These are phyloP conservation scores for Acacia concinna DNA, from an alignment of 331 rosid species.

Conservation along the genomic window DNA sequence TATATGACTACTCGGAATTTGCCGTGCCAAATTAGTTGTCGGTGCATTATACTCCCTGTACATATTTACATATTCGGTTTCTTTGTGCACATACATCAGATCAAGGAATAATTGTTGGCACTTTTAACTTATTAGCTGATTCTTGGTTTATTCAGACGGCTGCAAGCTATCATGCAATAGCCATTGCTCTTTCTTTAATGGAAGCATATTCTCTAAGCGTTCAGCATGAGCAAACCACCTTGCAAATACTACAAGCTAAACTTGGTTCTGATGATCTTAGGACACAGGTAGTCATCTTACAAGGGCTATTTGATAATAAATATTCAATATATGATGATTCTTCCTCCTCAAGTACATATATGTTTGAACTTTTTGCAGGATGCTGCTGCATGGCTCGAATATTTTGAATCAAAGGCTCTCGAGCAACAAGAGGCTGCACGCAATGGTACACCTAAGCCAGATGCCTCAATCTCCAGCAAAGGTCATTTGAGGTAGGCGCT, in stretches of 20 bases:
- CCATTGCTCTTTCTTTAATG: slow-evolving; percentile 98
- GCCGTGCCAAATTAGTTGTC: not conserved
- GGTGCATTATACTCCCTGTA: not conserved
- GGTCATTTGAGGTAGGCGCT: slow-evolving; percentile 82
- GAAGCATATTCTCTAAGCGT: slow-evolving; percentile 96
- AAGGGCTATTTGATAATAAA: slow-evolving; percentile 17
- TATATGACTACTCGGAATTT: not conserved
- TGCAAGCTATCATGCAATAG: slow-evolving; percentile 99
- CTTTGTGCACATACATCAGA: slow-evolving; percentile 22
- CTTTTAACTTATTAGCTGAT: slow-evolving; percentile 24
- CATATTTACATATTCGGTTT: slow-evolving; percentile 18
- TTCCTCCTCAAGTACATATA: slow-evolving; percentile 26
- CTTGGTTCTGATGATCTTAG: slow-evolving; percentile 96
- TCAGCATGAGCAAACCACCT: slow-evolving; percentile 96
- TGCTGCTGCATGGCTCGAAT: slow-evolving; percentile 99
- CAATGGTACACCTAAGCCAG: slow-evolving; percentile 97
- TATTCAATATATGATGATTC: not conserved
- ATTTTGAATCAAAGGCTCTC: slow-evolving; percentile 96
- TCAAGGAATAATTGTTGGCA: not conserved
- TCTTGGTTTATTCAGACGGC: slow-evolving; percentile 70
- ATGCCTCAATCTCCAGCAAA: slow-evolving; percentile 98
- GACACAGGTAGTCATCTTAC: slow-evolving; percentile 65
- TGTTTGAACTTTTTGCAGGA: slow-evolving; percentile 59
- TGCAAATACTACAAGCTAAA: slow-evolving; percentile 92
- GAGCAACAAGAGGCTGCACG: slow-evolving; percentile 99